Evolutionary conservation across 148 eudicot genomes (phyloP), one percentile per base, ranked within the genome.

Genomic region (Limonium bicolor): DNA sequence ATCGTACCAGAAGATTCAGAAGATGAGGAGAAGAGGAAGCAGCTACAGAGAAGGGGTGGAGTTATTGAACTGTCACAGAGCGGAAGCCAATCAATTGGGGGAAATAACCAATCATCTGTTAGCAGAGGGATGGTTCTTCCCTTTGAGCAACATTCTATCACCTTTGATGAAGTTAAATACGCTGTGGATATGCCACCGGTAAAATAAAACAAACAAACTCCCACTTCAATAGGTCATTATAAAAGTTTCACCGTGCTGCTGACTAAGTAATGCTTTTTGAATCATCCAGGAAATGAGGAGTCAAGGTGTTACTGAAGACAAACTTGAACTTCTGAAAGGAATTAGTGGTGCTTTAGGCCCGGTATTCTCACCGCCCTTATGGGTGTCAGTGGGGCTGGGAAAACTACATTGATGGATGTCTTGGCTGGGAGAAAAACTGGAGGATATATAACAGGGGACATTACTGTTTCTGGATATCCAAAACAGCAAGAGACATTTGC

Each of bases 371-470:
- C 93, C 2, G 96, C 96, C 31, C 61, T 86, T 49, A 78, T 86
- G 27, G 96, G 93, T 37, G 86, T 78, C 4, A 86, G 84, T 68
- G 93, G 93, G 27, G 93, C 93, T 10, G 96, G 96, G 44, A 86
- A 86, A 67, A 78, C 96, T 27, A 86, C 93, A 18, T 48, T 86
- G 59, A 72, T 86, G 81, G 93, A 86, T 64, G 93, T 81, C 10
- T 56, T 75, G 41, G 96, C 93, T 6, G 96, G 93, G 46, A 66
- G 96, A 36, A 86, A 86, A 57, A 86, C 93, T 5, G 81, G 78
- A 12, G 96, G 96, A 16, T 72, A 66, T 25, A 68, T 86, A 0
- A 86, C 76, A 64, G 96, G 93, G 34, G 52, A 33, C 48, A 70
- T 81, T 7, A 71, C 45, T 17, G 73, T 81, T 42, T 81, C 93